Percentiles rank a stretch among this genome's conserved stretches.
Evolutionary conservation across 257 asterid species (phyloP).

Genomic region (Orobanche coerulescens): DNA sequence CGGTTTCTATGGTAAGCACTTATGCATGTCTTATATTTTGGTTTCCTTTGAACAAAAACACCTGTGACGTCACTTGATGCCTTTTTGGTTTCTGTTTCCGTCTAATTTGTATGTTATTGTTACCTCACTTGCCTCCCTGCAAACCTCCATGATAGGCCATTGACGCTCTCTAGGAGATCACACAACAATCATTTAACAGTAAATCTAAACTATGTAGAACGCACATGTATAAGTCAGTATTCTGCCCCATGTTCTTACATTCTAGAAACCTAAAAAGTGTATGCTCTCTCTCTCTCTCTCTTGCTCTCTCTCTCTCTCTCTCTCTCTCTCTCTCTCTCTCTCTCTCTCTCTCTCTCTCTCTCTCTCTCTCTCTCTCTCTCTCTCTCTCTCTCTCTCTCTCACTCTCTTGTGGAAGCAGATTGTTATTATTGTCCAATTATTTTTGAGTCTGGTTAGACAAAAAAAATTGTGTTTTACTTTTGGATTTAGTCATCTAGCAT

Average conservation of each 20-base stretch:
- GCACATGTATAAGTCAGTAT: background rate
- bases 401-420: background rate
- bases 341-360: background rate
- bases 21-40: slow-evolving; percentile 9
- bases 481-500: slow-evolving; percentile 10
- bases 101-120: slow-evolving; percentile 5
- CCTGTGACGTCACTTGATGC: background rate
- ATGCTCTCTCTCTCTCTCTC: background rate
- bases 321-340: background rate
- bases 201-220: slow-evolving; percentile 9
- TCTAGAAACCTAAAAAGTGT: background rate
- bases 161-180: slow-evolving; percentile 2
- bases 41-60: slow-evolving; percentile 6
- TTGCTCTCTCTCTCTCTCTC: background rate
- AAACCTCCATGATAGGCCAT: background rate
- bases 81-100: background rate
- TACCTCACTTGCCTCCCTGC: background rate
- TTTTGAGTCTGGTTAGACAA: background rate
- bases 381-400: background rate
- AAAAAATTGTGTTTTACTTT: slow-evolving; percentile 1
- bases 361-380: background rate
- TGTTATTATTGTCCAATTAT: background rate
- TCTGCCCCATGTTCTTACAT: slow-evolving; percentile 9
- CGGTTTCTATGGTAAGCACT: slow-evolving; percentile 45
- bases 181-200: background rate